Percentiles rank a stretch among this genome's conserved stretches.
Evolutionary conservation across 139 green algal genomes (phyloP).

Genomic region (Chlorella sp.): DNA sequence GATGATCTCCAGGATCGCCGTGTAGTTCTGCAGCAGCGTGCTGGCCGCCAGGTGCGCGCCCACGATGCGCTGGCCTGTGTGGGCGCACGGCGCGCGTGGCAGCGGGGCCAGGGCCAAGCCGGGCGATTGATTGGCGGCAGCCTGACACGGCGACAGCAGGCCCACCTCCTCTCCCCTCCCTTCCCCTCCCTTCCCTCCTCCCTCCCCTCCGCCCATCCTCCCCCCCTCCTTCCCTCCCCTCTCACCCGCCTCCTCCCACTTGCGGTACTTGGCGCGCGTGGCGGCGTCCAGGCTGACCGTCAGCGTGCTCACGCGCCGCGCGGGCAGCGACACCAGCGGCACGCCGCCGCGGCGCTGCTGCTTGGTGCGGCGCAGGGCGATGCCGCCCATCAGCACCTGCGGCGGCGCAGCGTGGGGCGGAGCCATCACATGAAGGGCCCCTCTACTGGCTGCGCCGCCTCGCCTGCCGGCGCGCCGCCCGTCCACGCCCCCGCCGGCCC

Average conservation of each 20-base stretch:
- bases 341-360: constrained; percentile 34
- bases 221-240: background rate
- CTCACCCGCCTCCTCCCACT: constrained; percentile 31
- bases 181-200: no score
- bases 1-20: constrained; percentile 63
- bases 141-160: no score
- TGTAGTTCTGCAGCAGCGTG: constrained; percentile 62
- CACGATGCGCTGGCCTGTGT: constrained; percentile 40
- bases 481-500: no score
- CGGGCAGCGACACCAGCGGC: constrained; percentile 57
- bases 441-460: no score
- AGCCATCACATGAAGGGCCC: background rate
- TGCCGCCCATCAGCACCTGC: constrained; percentile 55
- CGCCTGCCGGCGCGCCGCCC: no score
- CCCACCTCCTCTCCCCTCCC: no score
- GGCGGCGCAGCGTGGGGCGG: no score
- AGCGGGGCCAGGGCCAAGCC: no score
- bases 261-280: constrained; percentile 43
- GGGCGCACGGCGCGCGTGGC: no score
- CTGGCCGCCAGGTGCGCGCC: constrained; percentile 20
- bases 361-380: constrained; percentile 66
- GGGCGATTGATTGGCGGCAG: no score
- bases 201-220: background rate
- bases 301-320: constrained; percentile 44
- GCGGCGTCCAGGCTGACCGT: constrained; percentile 44